Evolutionary conservation across 2,329 filamentous ascomycete species (phyloP).

Genomic region (Epicoccum nigrum): DNA sequence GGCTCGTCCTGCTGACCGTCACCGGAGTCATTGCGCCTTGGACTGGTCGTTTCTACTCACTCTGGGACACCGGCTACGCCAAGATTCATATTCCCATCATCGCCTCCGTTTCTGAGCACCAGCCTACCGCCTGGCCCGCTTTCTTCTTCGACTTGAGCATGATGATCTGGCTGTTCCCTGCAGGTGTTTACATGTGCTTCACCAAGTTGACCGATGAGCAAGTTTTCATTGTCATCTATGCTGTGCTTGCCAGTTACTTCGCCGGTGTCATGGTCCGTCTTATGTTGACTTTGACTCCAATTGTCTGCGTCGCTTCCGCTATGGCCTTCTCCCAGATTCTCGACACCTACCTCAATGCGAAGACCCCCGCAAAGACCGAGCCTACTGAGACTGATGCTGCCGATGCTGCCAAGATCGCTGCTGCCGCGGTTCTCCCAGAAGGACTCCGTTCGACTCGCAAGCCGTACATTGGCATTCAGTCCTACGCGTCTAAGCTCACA

Average conservation of each 20-base stretch:
- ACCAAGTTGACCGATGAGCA: constrained; percentile 92
- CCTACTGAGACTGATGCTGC: constrained; percentile 53
- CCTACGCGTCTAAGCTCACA: constrained; percentile 76
- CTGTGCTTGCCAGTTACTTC: constrained; percentile 97
- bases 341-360: constrained; percentile 78
- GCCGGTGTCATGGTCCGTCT: constrained; percentile 99
- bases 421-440: constrained; percentile 58
- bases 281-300: constrained; percentile 95
- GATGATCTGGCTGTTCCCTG: constrained; percentile 98
- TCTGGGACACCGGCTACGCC: constrained; percentile 98
- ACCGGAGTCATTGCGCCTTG: constrained; percentile 94
- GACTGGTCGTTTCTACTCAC: constrained; percentile 98
- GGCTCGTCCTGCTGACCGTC: constrained; percentile 82
- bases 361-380: constrained; percentile 61
- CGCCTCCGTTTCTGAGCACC: constrained; percentile 98
- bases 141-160: constrained; percentile 99
- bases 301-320: constrained; percentile 93
- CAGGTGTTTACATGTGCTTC: constrained; percentile 98
- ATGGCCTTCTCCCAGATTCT: constrained; percentile 86
- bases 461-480: constrained; percentile 84
- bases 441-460: constrained; percentile 73
- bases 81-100: constrained; percentile 99
- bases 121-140: constrained; percentile 97
- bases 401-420: constrained; percentile 47
- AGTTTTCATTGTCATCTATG: constrained; percentile 96